phyloP scores from a whole-genome alignment of 768 basidiomycete genomes.

The Amyloporia xantha region DNA sequence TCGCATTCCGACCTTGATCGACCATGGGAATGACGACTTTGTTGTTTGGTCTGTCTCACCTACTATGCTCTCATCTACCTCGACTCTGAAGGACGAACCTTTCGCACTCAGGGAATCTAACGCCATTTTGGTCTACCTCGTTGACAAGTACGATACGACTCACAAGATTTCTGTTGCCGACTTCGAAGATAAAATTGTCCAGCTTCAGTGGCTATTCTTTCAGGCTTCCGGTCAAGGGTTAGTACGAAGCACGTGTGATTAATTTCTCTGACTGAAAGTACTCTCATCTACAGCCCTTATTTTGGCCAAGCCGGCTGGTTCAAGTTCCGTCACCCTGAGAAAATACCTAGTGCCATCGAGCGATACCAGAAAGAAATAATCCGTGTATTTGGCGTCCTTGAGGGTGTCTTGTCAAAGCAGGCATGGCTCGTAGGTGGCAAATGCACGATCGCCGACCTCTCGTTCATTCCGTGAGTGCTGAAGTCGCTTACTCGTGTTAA shows the following conservation, averaged over 20 bases:
- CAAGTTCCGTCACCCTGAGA: conserved; percentile 20
- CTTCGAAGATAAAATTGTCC: conserved; percentile 9
- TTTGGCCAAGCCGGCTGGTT: conserved; percentile 24
- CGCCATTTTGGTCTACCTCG: conserved; percentile 38
- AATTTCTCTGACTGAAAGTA: no score
- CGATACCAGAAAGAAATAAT: conserved; percentile 23
- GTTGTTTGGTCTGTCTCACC: conserved; percentile 25
- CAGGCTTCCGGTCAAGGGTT: conserved; percentile 26
- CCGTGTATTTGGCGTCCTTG: conserved; percentile 22
- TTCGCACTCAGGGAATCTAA: conserved; percentile 23
- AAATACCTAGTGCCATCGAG: conserved; percentile 22
- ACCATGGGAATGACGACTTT: conserved; percentile 28
- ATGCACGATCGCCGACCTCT: conserved; percentile 21
- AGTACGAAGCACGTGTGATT: no score
- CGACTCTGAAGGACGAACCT: not conserved
- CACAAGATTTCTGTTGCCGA: conserved; percentile 23
- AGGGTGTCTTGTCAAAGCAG: conserved; percentile 22
- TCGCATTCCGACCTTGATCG: conserved; percentile 31
- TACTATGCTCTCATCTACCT: not conserved
- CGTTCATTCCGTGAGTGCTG: conserved; percentile 14
- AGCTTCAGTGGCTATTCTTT: conserved; percentile 40
- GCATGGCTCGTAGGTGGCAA: conserved; percentile 24
- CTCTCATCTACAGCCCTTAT: conserved; percentile 17
- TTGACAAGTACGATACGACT: conserved; percentile 38
- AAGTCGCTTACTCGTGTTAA: not conserved